Base-by-base conservation (phyloP, 2,329 filamentous ascomycete genomes). In the Colletotrichum sojae region DNA sequence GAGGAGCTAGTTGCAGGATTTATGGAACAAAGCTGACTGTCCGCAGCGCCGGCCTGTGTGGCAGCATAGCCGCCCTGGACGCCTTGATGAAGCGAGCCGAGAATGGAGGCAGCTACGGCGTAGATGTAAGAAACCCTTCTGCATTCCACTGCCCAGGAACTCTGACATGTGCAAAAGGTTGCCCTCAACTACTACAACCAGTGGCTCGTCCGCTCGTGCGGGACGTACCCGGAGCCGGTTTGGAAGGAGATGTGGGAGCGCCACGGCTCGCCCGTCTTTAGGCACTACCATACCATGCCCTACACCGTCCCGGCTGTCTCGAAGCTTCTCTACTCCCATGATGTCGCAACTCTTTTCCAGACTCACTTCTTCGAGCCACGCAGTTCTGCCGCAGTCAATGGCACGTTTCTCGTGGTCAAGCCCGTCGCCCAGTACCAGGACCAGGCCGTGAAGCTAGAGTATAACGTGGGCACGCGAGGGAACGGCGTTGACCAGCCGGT, bases 231-330 rank as follows among this genome's bases (percentile, higher is more conserved):
- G 0, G 70, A 75, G 3, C 36, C 66, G 0, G 62, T 69, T 15
- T 69, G 66, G 66, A 66, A 55, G 45, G 72, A 76, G 1, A 75
- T 88, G 13, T 88, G 86, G 86, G 71, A 83, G 80, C 77, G 81
- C 13, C 81, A 88, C 68, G 83, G 82, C 3, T 76, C 75, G 20
- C 82, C 80, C 5, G 79, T 85, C 1, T 89, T 86, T 77, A 81
- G 85, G 12, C 83, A 88, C 73, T 83, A 85, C 73, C 81, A 88
- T 70, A 78, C 80, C 36, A 86, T 87, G 83, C 68, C 66, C 1
- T 79, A 83, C 54, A 76, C 83, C 8, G 75, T 66, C 9, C 66
- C 66, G 8, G 18, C 74, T 4, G 82, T 83, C 70, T 59, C 85
- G 48, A 76, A 78, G 18, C 77, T 83, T 75, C 72, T 86, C 25